Base-by-base conservation (phyloP, 1,284 basidiomycete species). In the Cronartium ribicola region DNA sequence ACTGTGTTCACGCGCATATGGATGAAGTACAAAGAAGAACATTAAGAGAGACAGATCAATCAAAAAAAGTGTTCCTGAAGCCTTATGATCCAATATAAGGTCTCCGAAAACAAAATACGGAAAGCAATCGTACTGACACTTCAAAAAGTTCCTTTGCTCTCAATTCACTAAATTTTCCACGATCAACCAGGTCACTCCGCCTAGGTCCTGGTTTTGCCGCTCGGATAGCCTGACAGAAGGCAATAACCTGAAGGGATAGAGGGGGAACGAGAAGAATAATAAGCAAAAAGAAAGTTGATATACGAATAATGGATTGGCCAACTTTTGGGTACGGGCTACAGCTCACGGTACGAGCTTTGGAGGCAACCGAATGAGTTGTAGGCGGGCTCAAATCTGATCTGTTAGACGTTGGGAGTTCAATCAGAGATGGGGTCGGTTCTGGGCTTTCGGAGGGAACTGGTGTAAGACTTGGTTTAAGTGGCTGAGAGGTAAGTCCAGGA, bases 201-300 rank as follows among this genome's bases (percentile, higher is more conserved):
- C 66, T 55, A 39, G 66, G 66, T 59, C 66, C 66, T 29, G 36
- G 60, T 43, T 68, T 55, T n/a, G 66, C 66, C 41, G 66, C 66
- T 57, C 44, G 29, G 39, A 68, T 59, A 29, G 66, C 66, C 66
- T 68, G 36, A 44, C 40, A 20, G 44, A 55, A 43, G 36, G 39
- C 57, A 37, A 14, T 44, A 43, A 17, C 8, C 39, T 40, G 37
- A 43, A 60, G 29, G 29, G 29, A 29, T 29, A 29, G 29, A 29
- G 2, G 29, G 29, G 29, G 29, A 1, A 29, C 29, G 29, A 29
- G 29, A 29, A 29, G 29, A 29, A 29, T 29, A 29, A 29, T 29
- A 29, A 51, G 46, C 44, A 66, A 36, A 29, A 20, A 17, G 40
- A 44, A 51, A 66, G 46, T 48, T 36, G 44, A 51, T 51, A 66